Conservation (phyloP, 257 asterid species). For the Solanum verrucosum region DNA sequence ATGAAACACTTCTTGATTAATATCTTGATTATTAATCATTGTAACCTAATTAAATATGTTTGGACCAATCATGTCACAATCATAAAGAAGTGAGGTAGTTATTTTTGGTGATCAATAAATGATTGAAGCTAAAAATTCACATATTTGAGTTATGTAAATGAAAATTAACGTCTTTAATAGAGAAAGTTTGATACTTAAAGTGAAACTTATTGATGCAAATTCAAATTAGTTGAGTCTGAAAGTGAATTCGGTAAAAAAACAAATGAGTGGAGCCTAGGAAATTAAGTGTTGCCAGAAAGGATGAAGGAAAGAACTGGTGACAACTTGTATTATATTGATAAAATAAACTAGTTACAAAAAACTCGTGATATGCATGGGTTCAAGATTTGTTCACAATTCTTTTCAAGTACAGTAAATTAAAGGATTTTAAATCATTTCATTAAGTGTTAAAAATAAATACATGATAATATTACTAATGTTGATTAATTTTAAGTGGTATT, state of each 20-base stretch:
- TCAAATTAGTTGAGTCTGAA: not conserved
- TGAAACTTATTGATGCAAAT: not conserved
- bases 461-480: too few relatives aligned
- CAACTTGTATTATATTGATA: not conserved
- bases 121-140: not conserved
- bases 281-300: not conserved
- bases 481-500: too few relatives aligned
- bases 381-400: too few relatives aligned
- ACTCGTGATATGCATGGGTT: too few relatives aligned
- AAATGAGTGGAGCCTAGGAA: not conserved
- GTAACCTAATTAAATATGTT: not conserved
- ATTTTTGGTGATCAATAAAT: not conserved
- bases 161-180: not conserved
- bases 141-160: not conserved
- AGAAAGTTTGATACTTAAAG: not conserved
- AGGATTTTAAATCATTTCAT: too few relatives aligned
- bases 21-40: too few relatives aligned
- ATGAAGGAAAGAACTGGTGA: not conserved
- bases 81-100: not conserved
- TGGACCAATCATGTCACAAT: not conserved
- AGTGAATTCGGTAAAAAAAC: not conserved
- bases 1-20: not conserved
- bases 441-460: too few relatives aligned
- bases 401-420: too few relatives aligned
- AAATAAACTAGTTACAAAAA: too few relatives aligned